A percentile compares a stretch with the other conserved stretches of the same genome.
phyloP scores from a whole-genome alignment of 1,284 basidiomycete genomes.

The Cutaneotrichosporon cavernicola region DNA sequence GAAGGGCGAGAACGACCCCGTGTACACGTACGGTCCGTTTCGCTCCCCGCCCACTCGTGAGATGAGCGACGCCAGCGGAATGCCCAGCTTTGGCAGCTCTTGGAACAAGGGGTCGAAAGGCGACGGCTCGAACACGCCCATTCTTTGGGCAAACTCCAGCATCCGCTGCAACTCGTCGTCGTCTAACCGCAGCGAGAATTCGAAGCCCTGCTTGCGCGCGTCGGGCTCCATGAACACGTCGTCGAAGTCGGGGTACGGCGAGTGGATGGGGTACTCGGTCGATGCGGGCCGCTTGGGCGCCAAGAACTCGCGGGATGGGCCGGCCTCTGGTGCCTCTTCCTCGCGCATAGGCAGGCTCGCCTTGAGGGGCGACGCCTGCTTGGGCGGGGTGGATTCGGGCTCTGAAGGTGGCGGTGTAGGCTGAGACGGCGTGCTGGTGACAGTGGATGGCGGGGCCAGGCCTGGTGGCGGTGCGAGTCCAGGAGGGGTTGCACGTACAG shows the following conservation, averaged over 20 bases:
- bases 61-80: slow-evolving; percentile 26
- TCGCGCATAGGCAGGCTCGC: neutral
- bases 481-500: slow-evolving; percentile 56
- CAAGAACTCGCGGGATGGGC: slow-evolving; percentile 38
- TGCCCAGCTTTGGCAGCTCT: slow-evolving; percentile 30
- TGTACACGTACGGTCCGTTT: slow-evolving; percentile 15
- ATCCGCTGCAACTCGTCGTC: slow-evolving; percentile 31
- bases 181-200: slow-evolving; percentile 38
- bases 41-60: slow-evolving; percentile 13
- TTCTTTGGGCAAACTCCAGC: slow-evolving; percentile 27
- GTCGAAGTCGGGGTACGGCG: slow-evolving; percentile 87
- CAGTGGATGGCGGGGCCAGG: slow-evolving; percentile 9
- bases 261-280: slow-evolving; percentile 56
- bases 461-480: slow-evolving; percentile 25
- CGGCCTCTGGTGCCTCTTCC: slow-evolving; percentile 35
- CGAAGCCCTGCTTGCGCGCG: slow-evolving; percentile 41
- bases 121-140: slow-evolving; percentile 38
- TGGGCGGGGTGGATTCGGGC: slow-evolving; percentile 6
- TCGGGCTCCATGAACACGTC: slow-evolving; percentile 51
- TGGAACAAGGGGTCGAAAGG: slow-evolving; percentile 37
- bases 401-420: slow-evolving; percentile 4
- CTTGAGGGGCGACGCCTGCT: slow-evolving; percentile 9
- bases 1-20: slow-evolving; percentile 28
- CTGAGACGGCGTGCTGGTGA: neutral
- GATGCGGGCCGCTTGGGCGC: slow-evolving; percentile 21